These are phyloP conservation scores for Kluyveromyces starmeri DNA, from an alignment of 805 yeast genomes.

Conservation along the genomic window DNA sequence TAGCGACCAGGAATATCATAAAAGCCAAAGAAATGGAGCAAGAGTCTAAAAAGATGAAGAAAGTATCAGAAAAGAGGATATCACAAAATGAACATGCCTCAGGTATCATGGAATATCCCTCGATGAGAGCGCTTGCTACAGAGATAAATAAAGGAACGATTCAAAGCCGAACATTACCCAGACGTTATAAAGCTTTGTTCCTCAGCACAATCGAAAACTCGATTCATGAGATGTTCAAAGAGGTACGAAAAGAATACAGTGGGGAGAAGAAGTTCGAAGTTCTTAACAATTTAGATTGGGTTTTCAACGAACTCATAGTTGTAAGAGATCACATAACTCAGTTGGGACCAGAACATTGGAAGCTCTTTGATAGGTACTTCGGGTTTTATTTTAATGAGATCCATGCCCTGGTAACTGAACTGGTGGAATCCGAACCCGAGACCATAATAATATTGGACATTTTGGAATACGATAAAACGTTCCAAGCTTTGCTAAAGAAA, in stretches of 20 bases:
- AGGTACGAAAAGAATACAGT: constrained; percentile 44
- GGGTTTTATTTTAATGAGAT: constrained; percentile 59
- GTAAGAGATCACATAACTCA: constrained; percentile 50
- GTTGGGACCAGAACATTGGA: constrained; percentile 70
- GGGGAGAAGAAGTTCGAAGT: constrained; percentile 43
- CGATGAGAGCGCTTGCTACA: constrained; percentile 27
- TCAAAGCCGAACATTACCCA: constrained; percentile 35
- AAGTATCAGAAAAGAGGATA: constrained; percentile 19
- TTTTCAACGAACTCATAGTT: constrained; percentile 66
- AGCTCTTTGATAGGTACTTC: constrained; percentile 51
- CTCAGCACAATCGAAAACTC: constrained; percentile 48
- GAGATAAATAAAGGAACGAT: constrained; percentile 36
- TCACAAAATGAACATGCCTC: constrained; percentile 12
- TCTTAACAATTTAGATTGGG: constrained; percentile 69
- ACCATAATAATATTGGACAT: constrained; percentile 65
- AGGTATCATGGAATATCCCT: constrained; percentile 19
- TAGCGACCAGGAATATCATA: constrained; percentile 27
- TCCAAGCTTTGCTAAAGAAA: constrained; percentile 42
- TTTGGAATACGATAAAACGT: constrained; percentile 69
- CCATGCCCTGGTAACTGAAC: constrained; percentile 51
- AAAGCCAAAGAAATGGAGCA: constrained; percentile 25
- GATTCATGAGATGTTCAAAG: constrained; percentile 56
- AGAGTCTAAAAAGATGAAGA: constrained; percentile 22
- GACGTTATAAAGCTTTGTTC: constrained; percentile 58
- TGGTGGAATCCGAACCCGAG: constrained; percentile 68